Conservation (phyloP, 306 rosid species). For the Prunus persica region DNA sequence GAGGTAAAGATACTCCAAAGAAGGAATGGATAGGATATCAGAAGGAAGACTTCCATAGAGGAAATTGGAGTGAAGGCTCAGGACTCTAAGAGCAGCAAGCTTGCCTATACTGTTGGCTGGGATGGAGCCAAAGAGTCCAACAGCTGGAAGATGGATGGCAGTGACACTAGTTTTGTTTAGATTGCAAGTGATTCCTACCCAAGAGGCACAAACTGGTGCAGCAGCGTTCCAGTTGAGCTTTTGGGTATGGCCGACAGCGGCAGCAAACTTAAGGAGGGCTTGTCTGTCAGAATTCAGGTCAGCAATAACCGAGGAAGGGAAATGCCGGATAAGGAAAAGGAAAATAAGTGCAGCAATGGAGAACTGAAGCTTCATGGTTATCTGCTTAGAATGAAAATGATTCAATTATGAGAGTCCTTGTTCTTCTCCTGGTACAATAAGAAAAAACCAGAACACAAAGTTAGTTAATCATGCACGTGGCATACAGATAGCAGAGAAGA, state of each 20-base stretch:
- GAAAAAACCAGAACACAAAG: slow-evolving; percentile 25
- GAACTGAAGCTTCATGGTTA: slow-evolving; percentile 45
- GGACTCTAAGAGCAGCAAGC: slow-evolving; percentile 56
- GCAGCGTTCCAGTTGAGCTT: slow-evolving; percentile 72
- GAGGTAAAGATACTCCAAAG: slow-evolving; percentile 53
- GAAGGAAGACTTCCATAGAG: slow-evolving; percentile 64
- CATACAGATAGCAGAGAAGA: slow-evolving; percentile 3
- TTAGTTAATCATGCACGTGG: slow-evolving; percentile 9
- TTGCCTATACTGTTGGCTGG: slow-evolving; percentile 55
- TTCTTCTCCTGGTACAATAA: slow-evolving; percentile 36
- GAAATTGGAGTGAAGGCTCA: slow-evolving; percentile 73
- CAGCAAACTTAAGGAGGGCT: slow-evolving; percentile 63
- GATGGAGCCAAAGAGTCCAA: slow-evolving; percentile 56
- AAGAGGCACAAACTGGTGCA: slow-evolving; percentile 54
- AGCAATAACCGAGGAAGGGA: slow-evolving; percentile 29
- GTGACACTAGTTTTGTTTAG: slow-evolving; percentile 40
- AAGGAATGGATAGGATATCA: slow-evolving; percentile 57
- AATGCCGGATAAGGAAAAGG: slow-evolving; percentile 20
- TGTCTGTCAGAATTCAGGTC: slow-evolving; percentile 64
- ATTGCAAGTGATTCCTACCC: slow-evolving; percentile 72
- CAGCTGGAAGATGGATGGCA: slow-evolving; percentile 69
- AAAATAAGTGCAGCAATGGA: slow-evolving; percentile 33
- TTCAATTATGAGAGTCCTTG: slow-evolving; percentile 27
- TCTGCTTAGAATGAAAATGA: slow-evolving; percentile 26
- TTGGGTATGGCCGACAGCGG: slow-evolving; percentile 42